Evolutionary conservation across 257 asterid species (phyloP).

Genomic region (Nicotiana sylvestris): DNA sequence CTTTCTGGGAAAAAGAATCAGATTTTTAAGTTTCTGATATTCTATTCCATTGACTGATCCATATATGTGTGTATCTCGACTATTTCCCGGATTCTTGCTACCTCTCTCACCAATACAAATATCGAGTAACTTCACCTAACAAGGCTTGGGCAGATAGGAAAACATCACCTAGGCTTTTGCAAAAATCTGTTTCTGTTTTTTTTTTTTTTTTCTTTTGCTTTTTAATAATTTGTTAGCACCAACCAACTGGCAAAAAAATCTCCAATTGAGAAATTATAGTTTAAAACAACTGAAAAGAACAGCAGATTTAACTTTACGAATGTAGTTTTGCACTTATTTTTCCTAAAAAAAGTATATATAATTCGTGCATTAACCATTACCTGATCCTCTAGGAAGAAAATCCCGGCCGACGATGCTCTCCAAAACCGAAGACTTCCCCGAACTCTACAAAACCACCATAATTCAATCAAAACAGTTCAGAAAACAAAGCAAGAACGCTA

Average conservation of each 20-base stretch:
- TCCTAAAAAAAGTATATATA: neutral
- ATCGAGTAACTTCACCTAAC: no score
- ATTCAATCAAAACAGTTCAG: neutral
- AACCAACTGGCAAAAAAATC: neutral
- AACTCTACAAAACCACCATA: constrained; percentile 26
- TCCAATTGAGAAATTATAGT: neutral
- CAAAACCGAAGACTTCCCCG: constrained; percentile 47
- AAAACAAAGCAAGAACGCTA: neutral
- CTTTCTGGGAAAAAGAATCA: neutral
- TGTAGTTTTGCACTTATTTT: no score
- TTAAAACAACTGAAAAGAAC: neutral
- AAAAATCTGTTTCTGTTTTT: neutral
- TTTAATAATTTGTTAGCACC: constrained; percentile 1
- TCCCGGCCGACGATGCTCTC: constrained; percentile 46
- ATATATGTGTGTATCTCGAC: neutral
- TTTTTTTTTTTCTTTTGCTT: neutral
- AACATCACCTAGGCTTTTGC: no score
- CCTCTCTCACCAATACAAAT: no score
- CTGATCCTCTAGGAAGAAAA: constrained; percentile 48
- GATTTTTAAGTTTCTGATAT: neutral
- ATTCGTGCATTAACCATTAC: neutral
- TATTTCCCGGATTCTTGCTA: no score
- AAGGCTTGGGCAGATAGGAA: no score
- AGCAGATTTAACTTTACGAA: no score
- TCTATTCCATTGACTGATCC: neutral